These are phyloP conservation scores for Xanthoconium purpureum DNA, from an alignment of 768 basidiomycete species.

Conservation along the genomic window DNA sequence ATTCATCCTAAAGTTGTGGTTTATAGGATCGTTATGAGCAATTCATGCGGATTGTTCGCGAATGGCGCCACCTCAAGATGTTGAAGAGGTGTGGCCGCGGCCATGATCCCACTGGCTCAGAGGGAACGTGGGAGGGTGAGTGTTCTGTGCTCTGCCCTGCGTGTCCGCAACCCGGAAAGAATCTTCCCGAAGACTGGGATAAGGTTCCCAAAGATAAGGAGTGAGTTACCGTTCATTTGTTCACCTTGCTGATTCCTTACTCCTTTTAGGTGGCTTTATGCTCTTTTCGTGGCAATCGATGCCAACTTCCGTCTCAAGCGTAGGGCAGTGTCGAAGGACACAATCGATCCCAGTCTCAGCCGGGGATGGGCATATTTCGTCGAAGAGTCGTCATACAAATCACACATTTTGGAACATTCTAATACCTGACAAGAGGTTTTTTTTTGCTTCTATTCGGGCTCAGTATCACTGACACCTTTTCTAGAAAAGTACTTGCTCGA, in stretches of 20 bases:
- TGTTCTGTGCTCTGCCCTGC: not conserved
- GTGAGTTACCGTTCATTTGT: no score
- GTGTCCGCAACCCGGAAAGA: not conserved
- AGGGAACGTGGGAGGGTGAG: not conserved
- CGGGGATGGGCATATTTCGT: not conserved
- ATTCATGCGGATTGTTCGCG: not conserved
- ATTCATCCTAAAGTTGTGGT: no score
- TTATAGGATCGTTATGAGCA: not conserved
- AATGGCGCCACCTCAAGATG: constrained; percentile 2
- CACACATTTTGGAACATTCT: no score
- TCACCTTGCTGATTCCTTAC: no score
- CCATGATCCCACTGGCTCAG: not conserved
- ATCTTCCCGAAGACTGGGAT: not conserved
- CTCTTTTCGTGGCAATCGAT: not conserved
- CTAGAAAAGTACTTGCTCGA: constrained; percentile 17
- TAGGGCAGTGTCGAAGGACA: not conserved
- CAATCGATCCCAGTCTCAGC: not conserved
- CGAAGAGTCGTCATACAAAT: not conserved
- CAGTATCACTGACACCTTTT: no score
- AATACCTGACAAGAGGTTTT: no score
- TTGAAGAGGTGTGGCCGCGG: not conserved
- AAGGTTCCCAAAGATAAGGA: not conserved
- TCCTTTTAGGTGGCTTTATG: not conserved
- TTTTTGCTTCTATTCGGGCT: no score
- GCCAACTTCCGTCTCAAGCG: not conserved